Evolutionary conservation across 2,329 filamentous ascomycete genomes (phyloP).

Genomic region (Apiospora kogelbergensis): DNA sequence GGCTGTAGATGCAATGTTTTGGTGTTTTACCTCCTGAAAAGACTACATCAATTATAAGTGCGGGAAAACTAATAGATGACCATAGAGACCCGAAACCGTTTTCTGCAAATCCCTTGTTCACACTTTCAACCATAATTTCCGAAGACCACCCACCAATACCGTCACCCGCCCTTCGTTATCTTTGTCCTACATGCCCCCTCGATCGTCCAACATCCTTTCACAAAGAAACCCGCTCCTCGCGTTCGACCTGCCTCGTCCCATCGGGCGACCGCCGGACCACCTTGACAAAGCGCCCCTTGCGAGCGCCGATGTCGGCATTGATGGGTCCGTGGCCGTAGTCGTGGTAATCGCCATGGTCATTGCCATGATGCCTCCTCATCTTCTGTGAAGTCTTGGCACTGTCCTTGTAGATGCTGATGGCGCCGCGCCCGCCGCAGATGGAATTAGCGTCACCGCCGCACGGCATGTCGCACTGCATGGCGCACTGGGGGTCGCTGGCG

Average conservation of each 20-base stretch:
- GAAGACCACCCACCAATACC: background rate
- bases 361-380: background rate
- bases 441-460: conserved; percentile 17
- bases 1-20: background rate
- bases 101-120: background rate
- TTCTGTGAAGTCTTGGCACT: background rate
- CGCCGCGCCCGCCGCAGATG: conserved; percentile 18
- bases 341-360: conserved; percentile 3
- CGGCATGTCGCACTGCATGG: conserved; percentile 21
- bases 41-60: background rate
- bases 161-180: background rate
- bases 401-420: conserved; percentile 16
- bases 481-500: conserved; percentile 17
- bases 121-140: background rate
- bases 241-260: background rate
- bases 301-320: conserved; percentile 10
- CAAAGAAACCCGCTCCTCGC: background rate
- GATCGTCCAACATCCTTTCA: background rate
- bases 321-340: background rate
- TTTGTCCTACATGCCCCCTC: background rate
- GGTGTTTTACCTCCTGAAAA: background rate
- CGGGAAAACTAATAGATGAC: background rate
- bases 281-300: conserved; percentile 18
- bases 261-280: conserved; percentile 1
- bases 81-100: background rate